Evolutionary conservation across 208 protist genomes (phyloP).

Genomic region (Phytomonas sp.): DNA sequence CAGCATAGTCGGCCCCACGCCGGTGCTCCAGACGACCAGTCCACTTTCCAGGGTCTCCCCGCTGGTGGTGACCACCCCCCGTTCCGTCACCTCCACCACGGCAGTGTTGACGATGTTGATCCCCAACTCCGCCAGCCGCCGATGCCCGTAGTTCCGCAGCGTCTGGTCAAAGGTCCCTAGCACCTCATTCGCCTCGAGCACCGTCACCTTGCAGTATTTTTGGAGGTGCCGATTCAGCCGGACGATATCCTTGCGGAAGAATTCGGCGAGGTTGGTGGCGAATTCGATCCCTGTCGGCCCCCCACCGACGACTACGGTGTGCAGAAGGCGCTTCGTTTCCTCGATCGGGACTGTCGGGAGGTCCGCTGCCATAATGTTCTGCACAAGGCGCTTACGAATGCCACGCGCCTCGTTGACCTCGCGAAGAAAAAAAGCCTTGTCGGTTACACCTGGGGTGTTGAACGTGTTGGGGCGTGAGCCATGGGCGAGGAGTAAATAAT

Average conservation of each 20-base stretch:
- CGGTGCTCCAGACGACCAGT: constrained; percentile 85
- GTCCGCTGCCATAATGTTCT: constrained; percentile 89
- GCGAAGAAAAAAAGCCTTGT: constrained; percentile 86
- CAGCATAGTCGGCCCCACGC: constrained; percentile 68
- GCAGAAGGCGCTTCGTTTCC: constrained; percentile 75
- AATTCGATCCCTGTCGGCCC: constrained; percentile 88
- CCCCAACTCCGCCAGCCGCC: constrained; percentile 52
- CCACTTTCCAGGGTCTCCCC: constrained; percentile 51
- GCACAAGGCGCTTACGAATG: constrained; percentile 86
- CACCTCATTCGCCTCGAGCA: constrained; percentile 86
- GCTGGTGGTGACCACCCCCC: constrained; percentile 62
- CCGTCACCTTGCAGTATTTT: constrained; percentile 69
- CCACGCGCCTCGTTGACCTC: constrained; percentile 81
- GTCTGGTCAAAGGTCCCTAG: constrained; percentile 80
- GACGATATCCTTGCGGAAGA: constrained; percentile 79
- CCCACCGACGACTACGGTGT: constrained; percentile 89
- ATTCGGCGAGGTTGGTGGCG: constrained; percentile 81
- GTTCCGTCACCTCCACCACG: constrained; percentile 65
- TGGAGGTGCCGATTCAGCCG: constrained; percentile 61
- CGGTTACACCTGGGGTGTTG: constrained; percentile 85
- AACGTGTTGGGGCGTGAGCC: constrained; percentile 89
- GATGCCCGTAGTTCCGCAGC: constrained; percentile 70
- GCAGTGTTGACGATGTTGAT: constrained; percentile 60
- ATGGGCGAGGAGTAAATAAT: constrained; percentile 88
- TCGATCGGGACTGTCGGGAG: constrained; percentile 65